These are phyloP conservation scores for Aspergillus ochraceoroseus DNA, from an alignment of 2,329 filamentous ascomycete genomes.

Conservation along the genomic window DNA sequence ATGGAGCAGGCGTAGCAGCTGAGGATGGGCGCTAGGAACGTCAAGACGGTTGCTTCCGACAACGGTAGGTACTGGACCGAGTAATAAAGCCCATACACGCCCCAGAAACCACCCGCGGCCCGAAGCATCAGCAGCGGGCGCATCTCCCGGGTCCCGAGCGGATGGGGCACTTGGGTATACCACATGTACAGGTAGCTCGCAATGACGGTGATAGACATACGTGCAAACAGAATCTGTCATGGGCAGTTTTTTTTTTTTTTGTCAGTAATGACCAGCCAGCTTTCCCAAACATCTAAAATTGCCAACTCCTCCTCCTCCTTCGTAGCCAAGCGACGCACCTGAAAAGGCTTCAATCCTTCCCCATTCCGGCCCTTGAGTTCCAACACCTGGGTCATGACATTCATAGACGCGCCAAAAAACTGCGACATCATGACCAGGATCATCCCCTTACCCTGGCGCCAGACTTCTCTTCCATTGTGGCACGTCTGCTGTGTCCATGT, in stretches of 20 bases:
- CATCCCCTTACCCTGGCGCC: constrained; percentile 65
- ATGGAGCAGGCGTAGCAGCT: constrained; percentile 76
- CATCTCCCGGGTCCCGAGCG: constrained; percentile 63
- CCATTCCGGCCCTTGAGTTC: constrained; percentile 63
- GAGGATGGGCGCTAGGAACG: constrained; percentile 75
- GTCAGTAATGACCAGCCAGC: no score
- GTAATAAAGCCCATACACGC: constrained; percentile 73
- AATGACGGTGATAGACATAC: constrained; percentile 69
- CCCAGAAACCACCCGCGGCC: constrained; percentile 68
- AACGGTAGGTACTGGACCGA: constrained; percentile 73
- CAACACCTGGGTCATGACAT: constrained; percentile 69
- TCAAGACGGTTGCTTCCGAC: constrained; percentile 83
- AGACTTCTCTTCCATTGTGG: constrained; percentile 37
- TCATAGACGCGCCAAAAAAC: constrained; percentile 80
- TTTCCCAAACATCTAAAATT: no score
- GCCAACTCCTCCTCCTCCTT: no score
- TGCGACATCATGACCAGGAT: constrained; percentile 69
- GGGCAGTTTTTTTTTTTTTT: neutral
- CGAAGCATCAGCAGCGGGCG: constrained; percentile 63
- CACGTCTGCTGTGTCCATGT: constrained; percentile 24
- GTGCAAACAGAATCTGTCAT: constrained; percentile 64
- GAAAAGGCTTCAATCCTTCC: constrained; percentile 71
- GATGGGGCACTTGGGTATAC: constrained; percentile 60
- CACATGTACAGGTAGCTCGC: constrained; percentile 69
- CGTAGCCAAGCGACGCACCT: constrained; percentile 45